Evolutionary conservation across 2,329 filamentous ascomycete species (phyloP).

Genomic region (Fusarium abutilonis): DNA sequence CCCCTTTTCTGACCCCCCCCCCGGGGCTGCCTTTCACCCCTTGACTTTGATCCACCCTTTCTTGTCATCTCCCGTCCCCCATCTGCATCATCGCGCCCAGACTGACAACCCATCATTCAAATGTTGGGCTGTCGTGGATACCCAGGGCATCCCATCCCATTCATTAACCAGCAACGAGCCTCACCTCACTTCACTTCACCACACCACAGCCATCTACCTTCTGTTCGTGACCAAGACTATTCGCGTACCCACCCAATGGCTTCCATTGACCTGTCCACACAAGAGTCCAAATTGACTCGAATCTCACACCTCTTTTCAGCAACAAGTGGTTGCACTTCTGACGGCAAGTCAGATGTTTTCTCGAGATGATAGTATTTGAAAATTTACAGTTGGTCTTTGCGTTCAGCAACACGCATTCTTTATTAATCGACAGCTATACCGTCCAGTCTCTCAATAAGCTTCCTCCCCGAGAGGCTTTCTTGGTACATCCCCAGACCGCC

Average conservation of each 20-base stretch:
- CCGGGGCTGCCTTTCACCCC: conserved; percentile 21
- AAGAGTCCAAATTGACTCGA: conserved; percentile 11
- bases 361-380: neutral
- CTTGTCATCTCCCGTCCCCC: conserved; percentile 41
- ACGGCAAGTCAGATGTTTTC: neutral
- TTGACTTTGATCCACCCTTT: conserved; percentile 27
- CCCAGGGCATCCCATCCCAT: conserved; percentile 15
- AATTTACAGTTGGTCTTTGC: neutral
- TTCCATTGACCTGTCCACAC: conserved; percentile 26
- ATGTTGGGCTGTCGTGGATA: conserved; percentile 15
- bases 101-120: conserved; percentile 22
- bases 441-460: neutral
- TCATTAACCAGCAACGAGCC: conserved; percentile 28
- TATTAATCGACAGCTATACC: neutral
- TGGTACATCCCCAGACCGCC: conserved; percentile 27
- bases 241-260: conserved; percentile 24
- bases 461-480: conserved; percentile 7
- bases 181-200: conserved; percentile 22
- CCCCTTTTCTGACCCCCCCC: conserved; percentile 9
- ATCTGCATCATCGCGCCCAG: conserved; percentile 34
- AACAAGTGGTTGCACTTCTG: neutral
- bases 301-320: conserved; percentile 4
- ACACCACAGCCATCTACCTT: neutral
- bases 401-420: neutral
- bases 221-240: conserved; percentile 5